Percentiles rank a stretch among this genome's conserved stretches.
Evolutionary conservation across 768 basidiomycete species (phyloP).

Genomic region (Rossbeevera mucosa): DNA sequence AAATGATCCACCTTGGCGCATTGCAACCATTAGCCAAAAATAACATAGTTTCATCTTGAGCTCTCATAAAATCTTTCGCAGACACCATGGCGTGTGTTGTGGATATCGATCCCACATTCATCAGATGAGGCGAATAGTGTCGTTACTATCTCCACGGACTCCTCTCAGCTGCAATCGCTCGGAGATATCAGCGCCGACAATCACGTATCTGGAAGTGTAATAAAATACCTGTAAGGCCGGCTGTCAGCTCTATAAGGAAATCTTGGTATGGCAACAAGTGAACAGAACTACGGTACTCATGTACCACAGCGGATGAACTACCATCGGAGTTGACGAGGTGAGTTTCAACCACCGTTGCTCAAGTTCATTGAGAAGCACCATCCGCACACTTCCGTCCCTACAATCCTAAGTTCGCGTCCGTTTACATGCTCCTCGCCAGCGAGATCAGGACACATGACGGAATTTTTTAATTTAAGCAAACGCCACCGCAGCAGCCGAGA

Average conservation of each 20-base stretch:
- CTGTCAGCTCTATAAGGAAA: neutral
- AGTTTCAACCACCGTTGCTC: neutral
- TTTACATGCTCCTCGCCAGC: neutral
- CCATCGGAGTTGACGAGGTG: neutral
- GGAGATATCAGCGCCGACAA: slow-evolving; percentile 10
- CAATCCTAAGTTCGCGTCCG: neutral
- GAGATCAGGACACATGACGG: neutral
- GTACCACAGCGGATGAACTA: neutral
- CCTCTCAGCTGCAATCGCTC: neutral
- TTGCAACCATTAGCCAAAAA: neutral
- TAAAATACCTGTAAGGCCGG: slow-evolving; percentile 4
- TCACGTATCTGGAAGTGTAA: slow-evolving; percentile 12
- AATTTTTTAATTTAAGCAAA: no score
- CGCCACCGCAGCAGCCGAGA: neutral
- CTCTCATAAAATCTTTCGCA: neutral
- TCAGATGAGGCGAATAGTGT: neutral
- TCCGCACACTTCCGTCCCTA: no score
- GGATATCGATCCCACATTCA: neutral
- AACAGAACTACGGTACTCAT: neutral
- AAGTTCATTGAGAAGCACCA: neutral
- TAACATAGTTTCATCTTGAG: neutral
- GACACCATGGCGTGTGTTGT: neutral
- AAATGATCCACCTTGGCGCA: neutral
- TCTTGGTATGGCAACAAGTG: neutral
- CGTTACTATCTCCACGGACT: neutral